Base-by-base conservation (phyloP, 2,329 filamentous ascomycete genomes). In the Fusarium hostae region DNA sequence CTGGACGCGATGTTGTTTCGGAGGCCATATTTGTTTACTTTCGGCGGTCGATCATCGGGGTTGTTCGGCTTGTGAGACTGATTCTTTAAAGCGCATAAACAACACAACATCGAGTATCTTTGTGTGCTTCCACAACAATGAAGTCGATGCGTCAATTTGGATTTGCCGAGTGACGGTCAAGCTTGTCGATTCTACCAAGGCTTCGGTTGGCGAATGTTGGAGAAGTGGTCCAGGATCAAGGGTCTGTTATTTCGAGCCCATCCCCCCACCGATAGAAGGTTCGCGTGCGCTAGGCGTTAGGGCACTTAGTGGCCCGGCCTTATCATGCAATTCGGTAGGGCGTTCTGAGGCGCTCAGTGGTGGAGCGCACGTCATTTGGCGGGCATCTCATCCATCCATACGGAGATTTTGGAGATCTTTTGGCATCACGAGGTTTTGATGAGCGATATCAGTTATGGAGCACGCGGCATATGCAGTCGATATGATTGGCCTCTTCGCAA, bases 1-100 rank as follows among this genome's bases (percentile, higher is more conserved):
- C 81, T 34, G 83, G 79, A 58, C 81, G 79, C 58, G 81, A 81
- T 39, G 72, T 54, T 47, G 72, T 51, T 47, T 75, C 74, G 48
- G 78, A 76, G 41, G 81, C 75, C 81, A 83, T 83, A 68, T 70
- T 68, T 76, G 34, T 66, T 68, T 70, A 75, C 60, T 54, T 63
- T 57, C 30, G 40, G 48, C 45, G 26, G 62, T 61, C 47, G 63
- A 45, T 59, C 67, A 73, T 75, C 54, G 61, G 61, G 55, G 45
- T 65, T 56, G 28, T 43, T 61, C 24, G 57, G 63, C 59, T 73
- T 59, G 51, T 60, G 61, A 34, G 66, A 37, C 57, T 52, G 22
- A 37, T 37, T 48, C 32, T 40, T 37, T 20, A 43, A 30, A 45
- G 39, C 48, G 52, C 56, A 52, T 24, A 44, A 41, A 48, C 16